Evolutionary conservation across 108 stramenopile genomes (phyloP), one percentile per base, ranked within the genome.

Genomic region (Pelagomonas calceolata): DNA sequence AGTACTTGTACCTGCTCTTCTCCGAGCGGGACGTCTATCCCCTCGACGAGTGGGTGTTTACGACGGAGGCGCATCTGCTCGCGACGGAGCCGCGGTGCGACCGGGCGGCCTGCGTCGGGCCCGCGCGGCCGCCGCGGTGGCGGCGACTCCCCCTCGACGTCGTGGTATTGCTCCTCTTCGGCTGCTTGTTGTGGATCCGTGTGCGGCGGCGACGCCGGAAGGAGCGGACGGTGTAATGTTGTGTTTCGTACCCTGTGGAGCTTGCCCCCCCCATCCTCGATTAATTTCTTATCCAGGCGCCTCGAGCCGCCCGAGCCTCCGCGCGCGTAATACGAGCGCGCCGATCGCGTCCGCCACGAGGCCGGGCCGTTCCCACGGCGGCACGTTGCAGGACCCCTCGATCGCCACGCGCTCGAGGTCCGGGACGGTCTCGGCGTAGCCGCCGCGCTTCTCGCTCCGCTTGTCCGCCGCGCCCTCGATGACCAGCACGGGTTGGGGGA

Each of bases 61-160:
- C 93, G 44, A 98, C 97, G 5, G 97, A 98, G 83, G 97, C 95
- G 14, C 97, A 98, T 74, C 93, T 94, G 7, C 81, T 96, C 73
- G 88, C 14, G 9, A 17, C 39, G 39, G 9, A 12, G 39, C 39
- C 39, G 39, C 39, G 39, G 9, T 43, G 39, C 39, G 39, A 43
- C 39, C 9, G 12, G 9, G 39, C 9, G 39, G 5, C 39, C 39
- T 43, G 39, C 39, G 5, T 43, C 39, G 39, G 39, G 9, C 12
- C 39, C 39, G 39, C 39, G 39, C n/a, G n/a, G n/a, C n/a, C n/a
- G n/a, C n/a, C n/a, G n/a, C n/a, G n/a, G n/a, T n/a, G n/a, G n/a
- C n/a, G n/a, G n/a, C n/a, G n/a, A n/a, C n/a, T n/a, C n/a, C n/a
- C n/a, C n/a, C n/a, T n/a, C n/a, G n/a, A n/a, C n/a, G n/a, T n/a